Conservation (phyloP, 805 yeast genomes). For the Candida sakaeoensis region DNA sequence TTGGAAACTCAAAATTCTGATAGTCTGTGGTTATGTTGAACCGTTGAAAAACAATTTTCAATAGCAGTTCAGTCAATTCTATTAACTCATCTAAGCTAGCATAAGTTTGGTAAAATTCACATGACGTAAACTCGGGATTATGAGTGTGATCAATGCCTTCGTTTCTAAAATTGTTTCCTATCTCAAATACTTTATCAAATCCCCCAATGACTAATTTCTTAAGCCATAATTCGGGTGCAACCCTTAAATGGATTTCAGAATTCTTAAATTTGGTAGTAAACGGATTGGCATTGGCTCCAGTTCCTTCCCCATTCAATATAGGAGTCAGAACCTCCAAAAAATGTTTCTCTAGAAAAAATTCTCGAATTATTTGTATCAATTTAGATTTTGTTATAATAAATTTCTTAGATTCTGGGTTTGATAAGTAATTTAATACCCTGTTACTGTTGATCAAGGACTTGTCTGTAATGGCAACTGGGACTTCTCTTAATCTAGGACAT, state of each 20-base stretch:
- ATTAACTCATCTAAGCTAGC: conserved; percentile 66
- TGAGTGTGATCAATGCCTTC: conserved; percentile 93
- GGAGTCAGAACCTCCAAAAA: conserved; percentile 92
- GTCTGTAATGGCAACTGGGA: conserved; percentile 61
- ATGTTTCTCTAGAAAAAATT: conserved; percentile 48
- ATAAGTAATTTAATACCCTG: conserved; percentile 70
- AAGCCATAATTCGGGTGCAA: conserved; percentile 95
- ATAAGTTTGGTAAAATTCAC: conserved; percentile 83
- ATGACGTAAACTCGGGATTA: conserved; percentile 88
- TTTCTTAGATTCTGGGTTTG: conserved; percentile 49
- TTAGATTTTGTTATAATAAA: conserved; percentile 49
- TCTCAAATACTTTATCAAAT: conserved; percentile 79
- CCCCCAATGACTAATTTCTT: conserved; percentile 82
- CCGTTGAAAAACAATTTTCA: conserved; percentile 36
- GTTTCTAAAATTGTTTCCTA: conserved; percentile 82
- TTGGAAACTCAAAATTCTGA: conserved; percentile 12
- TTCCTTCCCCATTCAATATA: conserved; percentile 62
- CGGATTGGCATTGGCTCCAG: conserved; percentile 94
- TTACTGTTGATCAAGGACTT: conserved; percentile 56
- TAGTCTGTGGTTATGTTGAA: conserved; percentile 15
- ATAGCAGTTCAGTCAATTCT: conserved; percentile 55
- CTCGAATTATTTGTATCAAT: conserved; percentile 54
- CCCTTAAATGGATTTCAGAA: conserved; percentile 55
- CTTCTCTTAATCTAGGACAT: conserved; percentile 54
- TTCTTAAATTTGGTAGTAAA: conserved; percentile 55